phyloP scores from a whole-genome alignment of 2,329 filamentous ascomycete genomes.

The Cytospora mali region DNA sequence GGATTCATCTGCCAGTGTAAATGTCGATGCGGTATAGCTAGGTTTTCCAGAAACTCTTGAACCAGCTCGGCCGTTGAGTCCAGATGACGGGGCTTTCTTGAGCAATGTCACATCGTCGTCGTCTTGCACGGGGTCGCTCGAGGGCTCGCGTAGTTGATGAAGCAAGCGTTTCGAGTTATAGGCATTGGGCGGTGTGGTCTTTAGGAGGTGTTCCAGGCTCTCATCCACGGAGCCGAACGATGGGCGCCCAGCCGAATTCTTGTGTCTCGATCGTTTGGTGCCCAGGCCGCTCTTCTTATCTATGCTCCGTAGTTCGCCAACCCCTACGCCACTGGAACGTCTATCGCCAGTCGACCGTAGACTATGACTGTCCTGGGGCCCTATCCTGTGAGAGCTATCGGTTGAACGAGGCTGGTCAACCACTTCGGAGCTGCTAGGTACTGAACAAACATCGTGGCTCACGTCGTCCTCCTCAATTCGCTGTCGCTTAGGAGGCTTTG shows the following conservation, averaged over 20 bases:
- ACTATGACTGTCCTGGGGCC: conserved; percentile 10
- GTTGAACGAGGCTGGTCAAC: neutral
- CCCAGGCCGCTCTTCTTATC: neutral
- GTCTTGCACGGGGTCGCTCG: conserved; percentile 19
- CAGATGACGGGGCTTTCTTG: neutral
- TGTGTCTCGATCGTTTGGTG: conserved; percentile 13
- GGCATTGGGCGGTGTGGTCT: neutral
- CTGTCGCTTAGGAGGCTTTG: conserved; percentile 18
- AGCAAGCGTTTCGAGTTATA: conserved; percentile 4
- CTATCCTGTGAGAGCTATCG: conserved; percentile 7
- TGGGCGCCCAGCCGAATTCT: neutral
- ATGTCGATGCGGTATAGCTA: neutral
- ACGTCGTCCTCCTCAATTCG: conserved; percentile 10
- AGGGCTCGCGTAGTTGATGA: neutral
- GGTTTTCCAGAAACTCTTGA: neutral
- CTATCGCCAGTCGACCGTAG: conserved; percentile 18
- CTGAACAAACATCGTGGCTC: neutral
- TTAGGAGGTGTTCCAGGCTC: neutral
- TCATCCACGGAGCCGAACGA: neutral
- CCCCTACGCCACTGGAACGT: neutral
- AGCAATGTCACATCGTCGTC: neutral
- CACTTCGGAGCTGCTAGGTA: conserved; percentile 7
- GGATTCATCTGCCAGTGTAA: neutral
- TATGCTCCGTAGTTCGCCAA: conserved; percentile 18
- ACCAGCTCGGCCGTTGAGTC: neutral